phyloP scores from a whole-genome alignment of 768 basidiomycete species.

The Filobasidium wieringae region DNA sequence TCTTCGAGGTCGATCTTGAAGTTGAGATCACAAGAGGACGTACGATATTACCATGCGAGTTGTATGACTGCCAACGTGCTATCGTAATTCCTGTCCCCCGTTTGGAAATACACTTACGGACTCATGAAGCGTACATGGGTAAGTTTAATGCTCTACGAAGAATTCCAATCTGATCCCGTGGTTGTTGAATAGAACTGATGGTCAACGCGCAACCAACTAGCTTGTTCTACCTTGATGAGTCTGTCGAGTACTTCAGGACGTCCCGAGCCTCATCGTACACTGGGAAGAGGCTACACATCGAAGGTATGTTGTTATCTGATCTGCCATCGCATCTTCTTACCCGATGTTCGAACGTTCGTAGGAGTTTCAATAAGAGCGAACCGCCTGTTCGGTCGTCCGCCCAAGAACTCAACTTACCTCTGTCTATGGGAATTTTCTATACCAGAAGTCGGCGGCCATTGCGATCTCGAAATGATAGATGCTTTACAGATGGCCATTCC shows the following conservation, averaged over 20 bases:
- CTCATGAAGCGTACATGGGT: constrained; percentile 88
- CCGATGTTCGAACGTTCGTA: not conserved
- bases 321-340: not conserved
- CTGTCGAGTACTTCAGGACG: constrained; percentile 25
- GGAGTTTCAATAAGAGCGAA: constrained; percentile 54
- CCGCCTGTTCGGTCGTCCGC: constrained; percentile 79
- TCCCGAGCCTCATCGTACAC: not conserved
- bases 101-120: constrained; percentile 60
- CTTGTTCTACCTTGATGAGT: constrained; percentile 45
- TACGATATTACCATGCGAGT: constrained; percentile 50
- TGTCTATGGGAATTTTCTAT: constrained; percentile 86
- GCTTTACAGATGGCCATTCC: constrained; percentile 47
- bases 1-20: constrained; percentile 61
- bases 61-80: constrained; percentile 37
- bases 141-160: constrained; percentile 13
- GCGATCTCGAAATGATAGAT: constrained; percentile 47
- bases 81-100: constrained; percentile 53
- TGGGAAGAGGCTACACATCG: constrained; percentile 41
- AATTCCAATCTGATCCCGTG: not conserved
- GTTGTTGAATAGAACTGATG: constrained; percentile 56
- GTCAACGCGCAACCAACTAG: constrained; percentile 57
- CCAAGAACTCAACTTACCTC: constrained; percentile 69
- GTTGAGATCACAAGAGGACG: constrained; percentile 48
- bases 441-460: constrained; percentile 41
- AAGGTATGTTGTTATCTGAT: constrained; percentile 39